Base-by-base conservation (phyloP, 306 rosid species). In the Gleditsia sinensis region DNA sequence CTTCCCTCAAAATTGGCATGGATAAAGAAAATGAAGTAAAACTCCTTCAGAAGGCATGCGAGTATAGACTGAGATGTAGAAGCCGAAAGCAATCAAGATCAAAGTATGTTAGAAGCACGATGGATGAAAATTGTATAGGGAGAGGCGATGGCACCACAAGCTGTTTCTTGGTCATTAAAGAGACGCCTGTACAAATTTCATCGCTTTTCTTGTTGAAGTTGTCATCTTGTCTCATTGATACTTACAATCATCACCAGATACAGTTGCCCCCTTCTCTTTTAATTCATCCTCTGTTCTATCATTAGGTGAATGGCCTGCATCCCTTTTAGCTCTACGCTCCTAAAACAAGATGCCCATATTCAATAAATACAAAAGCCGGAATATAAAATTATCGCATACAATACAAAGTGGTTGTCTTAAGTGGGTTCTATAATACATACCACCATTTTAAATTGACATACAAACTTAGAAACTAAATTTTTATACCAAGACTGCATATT, bases 261-360 rank as follows among this genome's bases (percentile, higher is more conserved):
- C 78, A 14, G 71, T 59, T 49, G 68, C 70, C 33, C 40, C 79
- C 59, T 72, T 74, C 74, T 72, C 80, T 30, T 76, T 83, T 37
- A 24, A 39, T 17, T 33, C 71, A 59, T 67, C 73, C 57, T 65
- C 73, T 57, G 57, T 69, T 58, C 39, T 50, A 56, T 76, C 68
- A 42, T 58, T 68, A 32, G 75, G 61, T 67, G 72, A 61, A 56
- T 45, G 56, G 28, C 65, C 72, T 32, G 79, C 39, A 20, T 71
- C 85, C 77, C 34, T 79, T 34, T 53, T 71, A 9, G 78, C 56
- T 53, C 57, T 74, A 8, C 68, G 85, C 74, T 86, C 85, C 90
- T 88, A 49, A 60, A 56, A 65, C 13, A 72, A 60, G 54, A 60
- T 61, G n/a, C 46, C 43, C 63, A 28, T 67, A 67, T 71, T 42